phyloP scores from a whole-genome alignment of 495 filamentous ascomycete genomes.

The Lophiostoma macrostomum region DNA sequence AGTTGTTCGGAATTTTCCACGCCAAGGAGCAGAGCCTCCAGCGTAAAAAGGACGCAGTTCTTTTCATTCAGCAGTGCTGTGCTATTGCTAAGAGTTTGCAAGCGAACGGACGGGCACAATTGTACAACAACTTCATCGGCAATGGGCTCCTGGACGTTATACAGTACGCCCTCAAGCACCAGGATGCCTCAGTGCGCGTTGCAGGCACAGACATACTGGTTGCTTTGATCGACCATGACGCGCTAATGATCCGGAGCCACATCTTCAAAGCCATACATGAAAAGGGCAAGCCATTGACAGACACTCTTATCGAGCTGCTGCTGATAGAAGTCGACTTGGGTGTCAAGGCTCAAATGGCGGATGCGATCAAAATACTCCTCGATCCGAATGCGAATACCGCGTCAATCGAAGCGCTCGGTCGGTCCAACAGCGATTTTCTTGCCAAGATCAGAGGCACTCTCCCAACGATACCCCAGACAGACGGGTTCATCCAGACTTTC shows the following conservation, averaged over 20 bases:
- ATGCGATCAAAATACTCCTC: conserved; percentile 90
- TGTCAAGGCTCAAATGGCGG: conserved; percentile 92
- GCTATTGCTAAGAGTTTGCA: conserved; percentile 93
- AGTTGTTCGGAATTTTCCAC: conserved; percentile 87
- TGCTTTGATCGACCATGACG: conserved; percentile 92
- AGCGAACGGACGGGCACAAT: conserved; percentile 67
- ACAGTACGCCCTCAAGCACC: conserved; percentile 81
- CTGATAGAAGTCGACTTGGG: conserved; percentile 89
- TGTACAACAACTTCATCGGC: conserved; percentile 86
- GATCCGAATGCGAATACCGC: conserved; percentile 65
- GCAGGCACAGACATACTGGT: conserved; percentile 93
- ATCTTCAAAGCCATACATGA: conserved; percentile 90
- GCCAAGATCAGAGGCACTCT: conserved; percentile 53
- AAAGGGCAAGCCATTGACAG: conserved; percentile 80
- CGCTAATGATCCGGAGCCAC: conserved; percentile 85
- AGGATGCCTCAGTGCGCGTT: conserved; percentile 79
- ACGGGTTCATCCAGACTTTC: conserved; percentile 78
- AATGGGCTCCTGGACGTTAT: conserved; percentile 88
- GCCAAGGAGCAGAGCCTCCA: conserved; percentile 58
- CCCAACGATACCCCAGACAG: conserved; percentile 70
- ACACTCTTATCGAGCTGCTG: conserved; percentile 89
- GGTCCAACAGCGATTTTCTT: conserved; percentile 67
- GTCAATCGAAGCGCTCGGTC: conserved; percentile 59
- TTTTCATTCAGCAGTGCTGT: conserved; percentile 96
- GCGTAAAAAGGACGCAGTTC: conserved; percentile 88